Conservation (phyloP, 1,139 yeast genomes). For the Candida neerlandica region DNA sequence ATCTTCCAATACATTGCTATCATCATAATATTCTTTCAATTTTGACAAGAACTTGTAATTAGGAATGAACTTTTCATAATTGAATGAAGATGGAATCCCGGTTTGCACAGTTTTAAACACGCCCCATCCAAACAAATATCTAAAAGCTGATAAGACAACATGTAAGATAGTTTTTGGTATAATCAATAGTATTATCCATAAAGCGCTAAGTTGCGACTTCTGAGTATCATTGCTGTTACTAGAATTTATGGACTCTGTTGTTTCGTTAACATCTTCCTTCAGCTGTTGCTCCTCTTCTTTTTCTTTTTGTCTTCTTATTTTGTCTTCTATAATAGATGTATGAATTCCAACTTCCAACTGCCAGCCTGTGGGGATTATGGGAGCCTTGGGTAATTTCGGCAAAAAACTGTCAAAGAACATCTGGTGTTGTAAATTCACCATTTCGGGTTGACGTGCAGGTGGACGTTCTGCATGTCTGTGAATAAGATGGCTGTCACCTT, state of each 20-base stretch:
- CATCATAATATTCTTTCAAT: slow-evolving; percentile 4
- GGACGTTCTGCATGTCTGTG: slow-evolving; percentile 9
- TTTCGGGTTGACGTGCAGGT: slow-evolving; percentile 10
- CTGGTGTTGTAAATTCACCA: slow-evolving; percentile 35
- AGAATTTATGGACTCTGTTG: slow-evolving; percentile 8
- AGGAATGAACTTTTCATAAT: slow-evolving; percentile 23
- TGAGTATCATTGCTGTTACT: neutral
- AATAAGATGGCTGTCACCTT: slow-evolving; percentile 8
- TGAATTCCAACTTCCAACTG: slow-evolving; percentile 50
- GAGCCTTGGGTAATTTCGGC: slow-evolving; percentile 48
- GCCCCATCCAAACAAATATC: slow-evolving; percentile 32
- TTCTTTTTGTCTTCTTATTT: slow-evolving; percentile 11
- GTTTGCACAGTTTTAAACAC: slow-evolving; percentile 12
- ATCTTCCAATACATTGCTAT: slow-evolving; percentile 16
- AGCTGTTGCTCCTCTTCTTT: slow-evolving; percentile 4
- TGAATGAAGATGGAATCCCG: slow-evolving; percentile 30
- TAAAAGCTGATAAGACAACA: slow-evolving; percentile 37
- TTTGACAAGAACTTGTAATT: slow-evolving; percentile 16
- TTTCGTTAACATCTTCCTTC: slow-evolving; percentile 10
- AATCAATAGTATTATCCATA: slow-evolving; percentile 48
- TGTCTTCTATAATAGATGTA: slow-evolving; percentile 29
- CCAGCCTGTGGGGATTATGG: slow-evolving; percentile 44
- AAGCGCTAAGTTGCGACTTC: slow-evolving; percentile 22
- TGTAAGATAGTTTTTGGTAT: slow-evolving; percentile 47
- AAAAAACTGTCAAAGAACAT: slow-evolving; percentile 36